Conservation (phyloP, 768 basidiomycete genomes). For the Leccinum subgranulosum region DNA sequence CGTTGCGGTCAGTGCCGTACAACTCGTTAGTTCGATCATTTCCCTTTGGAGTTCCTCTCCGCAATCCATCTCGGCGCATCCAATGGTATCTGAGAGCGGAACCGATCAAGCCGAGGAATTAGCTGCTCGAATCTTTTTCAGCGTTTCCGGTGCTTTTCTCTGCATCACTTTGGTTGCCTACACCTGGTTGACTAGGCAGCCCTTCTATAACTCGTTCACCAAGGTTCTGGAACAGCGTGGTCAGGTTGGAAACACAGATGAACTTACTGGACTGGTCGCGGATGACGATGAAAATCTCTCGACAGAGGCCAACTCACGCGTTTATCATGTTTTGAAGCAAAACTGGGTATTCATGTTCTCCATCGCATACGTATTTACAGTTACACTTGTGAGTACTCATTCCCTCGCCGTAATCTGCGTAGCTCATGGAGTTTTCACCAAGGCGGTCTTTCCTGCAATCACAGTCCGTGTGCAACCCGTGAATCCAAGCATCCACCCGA, state of each 20-base stretch:
- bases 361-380: slow-evolving; percentile 69
- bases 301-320: slow-evolving; percentile 39
- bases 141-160: slow-evolving; percentile 65
- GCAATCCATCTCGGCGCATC: slow-evolving; percentile 20
- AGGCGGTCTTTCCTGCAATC: slow-evolving; percentile 88
- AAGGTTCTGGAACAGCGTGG: slow-evolving; percentile 41
- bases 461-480: slow-evolving; percentile 73
- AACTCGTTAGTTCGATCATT: slow-evolving; percentile 60
- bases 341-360: slow-evolving; percentile 72
- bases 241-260: slow-evolving; percentile 25
- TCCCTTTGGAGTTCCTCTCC: slow-evolving; percentile 49
- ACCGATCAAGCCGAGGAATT: slow-evolving; percentile 56
- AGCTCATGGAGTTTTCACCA: slow-evolving; percentile 4
- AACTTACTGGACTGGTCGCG: slow-evolving; percentile 36
- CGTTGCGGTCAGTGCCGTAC: slow-evolving; percentile 75
- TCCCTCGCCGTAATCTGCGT: background rate
- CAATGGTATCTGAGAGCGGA: slow-evolving; percentile 7
- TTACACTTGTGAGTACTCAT: slow-evolving; percentile 66
- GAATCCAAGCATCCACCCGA: slow-evolving; percentile 63
- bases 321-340: slow-evolving; percentile 53
- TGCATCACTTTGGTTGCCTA: slow-evolving; percentile 52
- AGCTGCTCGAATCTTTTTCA: slow-evolving; percentile 75
- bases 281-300: slow-evolving; percentile 19
- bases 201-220: slow-evolving; percentile 55
- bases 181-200: slow-evolving; percentile 53